Conservation (phyloP, 2,329 filamentous ascomycete genomes). For the Torrubiellomyces zombiae region DNA sequence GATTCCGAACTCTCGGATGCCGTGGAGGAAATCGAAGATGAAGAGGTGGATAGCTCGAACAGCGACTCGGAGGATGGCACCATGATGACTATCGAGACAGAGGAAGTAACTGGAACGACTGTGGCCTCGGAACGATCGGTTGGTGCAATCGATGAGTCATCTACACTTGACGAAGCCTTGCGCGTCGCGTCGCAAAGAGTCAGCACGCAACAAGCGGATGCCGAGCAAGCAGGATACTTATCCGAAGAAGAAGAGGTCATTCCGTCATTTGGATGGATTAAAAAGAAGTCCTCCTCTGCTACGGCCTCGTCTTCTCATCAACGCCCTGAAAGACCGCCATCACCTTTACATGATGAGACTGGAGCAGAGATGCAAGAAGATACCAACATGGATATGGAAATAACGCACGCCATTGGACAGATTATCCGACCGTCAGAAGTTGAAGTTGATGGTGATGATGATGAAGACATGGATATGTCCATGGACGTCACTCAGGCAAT, state of each 20-base stretch:
- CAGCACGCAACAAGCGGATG: constrained; percentile 49
- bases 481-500: constrained; percentile 86
- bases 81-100: constrained; percentile 67
- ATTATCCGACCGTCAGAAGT: constrained; percentile 30
- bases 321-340: constrained; percentile 33
- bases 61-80: constrained; percentile 58
- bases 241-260: constrained; percentile 54
- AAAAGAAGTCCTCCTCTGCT: constrained; percentile 24
- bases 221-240: constrained; percentile 31
- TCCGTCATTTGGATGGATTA: constrained; percentile 60
- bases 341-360: constrained; percentile 14
- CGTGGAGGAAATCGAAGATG: constrained; percentile 37
- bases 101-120: constrained; percentile 58
- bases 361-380: constrained; percentile 19
- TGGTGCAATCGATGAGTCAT: constrained; percentile 50
- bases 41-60: constrained; percentile 27
- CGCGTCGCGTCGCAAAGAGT: constrained; percentile 60
- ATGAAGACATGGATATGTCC: constrained; percentile 54
- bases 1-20: constrained; percentile 41
- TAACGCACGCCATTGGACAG: constrained; percentile 37
- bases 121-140: constrained; percentile 40
- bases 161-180: constrained; percentile 60
- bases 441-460: constrained; percentile 23
- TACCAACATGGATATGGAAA: constrained; percentile 30
- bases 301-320: constrained; percentile 8